Evolutionary conservation across 2,329 filamentous ascomycete genomes (phyloP).

Genomic region (Fusarium sp.): DNA sequence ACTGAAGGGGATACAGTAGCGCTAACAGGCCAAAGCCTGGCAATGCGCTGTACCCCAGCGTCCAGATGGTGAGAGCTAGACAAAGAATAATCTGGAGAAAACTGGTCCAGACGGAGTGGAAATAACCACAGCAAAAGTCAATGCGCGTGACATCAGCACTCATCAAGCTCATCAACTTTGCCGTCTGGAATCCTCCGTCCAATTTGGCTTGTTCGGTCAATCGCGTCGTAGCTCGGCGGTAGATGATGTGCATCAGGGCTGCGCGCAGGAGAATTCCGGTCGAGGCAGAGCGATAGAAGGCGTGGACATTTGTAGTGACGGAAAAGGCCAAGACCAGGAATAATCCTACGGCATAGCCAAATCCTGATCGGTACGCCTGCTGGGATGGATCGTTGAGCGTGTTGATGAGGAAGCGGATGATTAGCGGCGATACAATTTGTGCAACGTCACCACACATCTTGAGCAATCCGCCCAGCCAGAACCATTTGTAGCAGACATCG

Average conservation of each 20-base stretch:
- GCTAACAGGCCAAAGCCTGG: slow-evolving; percentile 26
- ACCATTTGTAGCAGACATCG: slow-evolving; percentile 51
- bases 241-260: slow-evolving; percentile 34
- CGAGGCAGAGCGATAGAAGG: slow-evolving; percentile 28
- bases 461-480: slow-evolving; percentile 51
- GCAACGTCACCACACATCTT: slow-evolving; percentile 48
- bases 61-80: slow-evolving; percentile 43
- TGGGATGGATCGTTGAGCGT: slow-evolving; percentile 27
- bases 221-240: slow-evolving; percentile 29
- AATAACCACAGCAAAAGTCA: slow-evolving; percentile 53
- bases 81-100: slow-evolving; percentile 52
- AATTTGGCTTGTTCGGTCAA: slow-evolving; percentile 36
- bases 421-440: slow-evolving; percentile 28
- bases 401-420: slow-evolving; percentile 31
- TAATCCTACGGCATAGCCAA: slow-evolving; percentile 22
- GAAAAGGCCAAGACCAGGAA: slow-evolving; percentile 31
- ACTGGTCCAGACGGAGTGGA: slow-evolving; percentile 52
- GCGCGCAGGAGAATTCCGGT: slow-evolving; percentile 21
- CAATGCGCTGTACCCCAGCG: slow-evolving; percentile 24
- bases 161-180: slow-evolving; percentile 53
- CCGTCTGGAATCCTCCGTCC: slow-evolving; percentile 41
- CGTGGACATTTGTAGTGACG: slow-evolving; percentile 32
- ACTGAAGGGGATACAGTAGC: slow-evolving; percentile 29
- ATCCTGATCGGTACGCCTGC: slow-evolving; percentile 14
- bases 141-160: slow-evolving; percentile 53